These are phyloP conservation scores for Tylopilus felleus DNA, from an alignment of 768 basidiomycete genomes.

Conservation along the genomic window DNA sequence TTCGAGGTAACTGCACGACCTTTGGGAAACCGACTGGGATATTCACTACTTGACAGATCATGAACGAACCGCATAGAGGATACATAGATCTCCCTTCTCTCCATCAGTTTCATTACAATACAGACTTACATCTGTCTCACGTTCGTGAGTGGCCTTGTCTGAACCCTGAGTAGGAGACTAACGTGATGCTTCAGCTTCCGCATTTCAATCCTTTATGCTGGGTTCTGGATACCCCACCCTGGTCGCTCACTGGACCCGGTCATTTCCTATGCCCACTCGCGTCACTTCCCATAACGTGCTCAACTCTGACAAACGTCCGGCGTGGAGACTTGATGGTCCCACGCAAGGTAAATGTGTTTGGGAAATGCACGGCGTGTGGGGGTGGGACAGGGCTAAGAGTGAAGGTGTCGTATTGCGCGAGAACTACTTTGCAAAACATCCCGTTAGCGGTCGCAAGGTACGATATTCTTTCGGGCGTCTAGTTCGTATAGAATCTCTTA, in stretches of 20 bases:
- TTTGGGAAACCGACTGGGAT: background rate
- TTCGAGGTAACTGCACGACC: constrained; percentile 63
- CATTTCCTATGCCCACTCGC: constrained; percentile 86
- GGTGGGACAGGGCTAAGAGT: constrained; percentile 66
- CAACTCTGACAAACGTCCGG: constrained; percentile 56
- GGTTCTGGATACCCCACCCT: constrained; percentile 81
- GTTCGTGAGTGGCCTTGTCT: constrained; percentile 52
- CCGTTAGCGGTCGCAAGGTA: constrained; percentile 60
- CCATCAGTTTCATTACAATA: constrained; percentile 89
- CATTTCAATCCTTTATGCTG: constrained; percentile 88
- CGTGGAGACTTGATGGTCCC: constrained; percentile 75
- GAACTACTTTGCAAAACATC: constrained; percentile 78
- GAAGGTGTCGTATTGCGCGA: constrained; percentile 76
- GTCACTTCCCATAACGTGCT: constrained; percentile 54
- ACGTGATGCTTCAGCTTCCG: constrained; percentile 51
- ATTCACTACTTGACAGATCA: constrained; percentile 49
- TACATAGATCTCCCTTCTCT: constrained; percentile 82
- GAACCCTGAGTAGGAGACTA: background rate
- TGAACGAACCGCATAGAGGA: constrained; percentile 95
- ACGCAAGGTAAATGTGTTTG: constrained; percentile 73
- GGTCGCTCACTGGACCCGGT: constrained; percentile 78
- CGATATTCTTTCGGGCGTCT: constrained; percentile 2
- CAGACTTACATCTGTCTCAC: constrained; percentile 82
- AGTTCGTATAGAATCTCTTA: background rate
- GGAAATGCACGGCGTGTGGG: constrained; percentile 94